These are phyloP conservation scores for Asterophora parasitica DNA, from an alignment of 768 basidiomycete genomes.

Conservation along the genomic window DNA sequence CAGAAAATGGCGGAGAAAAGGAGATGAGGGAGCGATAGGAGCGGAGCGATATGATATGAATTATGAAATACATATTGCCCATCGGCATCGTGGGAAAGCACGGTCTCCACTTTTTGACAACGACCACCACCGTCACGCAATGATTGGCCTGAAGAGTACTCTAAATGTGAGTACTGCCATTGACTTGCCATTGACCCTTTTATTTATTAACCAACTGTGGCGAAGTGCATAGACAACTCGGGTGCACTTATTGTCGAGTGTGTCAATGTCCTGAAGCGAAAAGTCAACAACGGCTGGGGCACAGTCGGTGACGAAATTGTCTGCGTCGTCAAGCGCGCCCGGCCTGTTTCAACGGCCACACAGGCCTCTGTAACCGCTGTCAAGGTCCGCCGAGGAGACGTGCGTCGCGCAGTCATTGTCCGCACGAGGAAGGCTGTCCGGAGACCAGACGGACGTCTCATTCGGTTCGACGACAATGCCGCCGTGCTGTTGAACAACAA, in stretches of 20 bases:
- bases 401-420: slow-evolving; percentile 93
- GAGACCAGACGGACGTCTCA: slow-evolving; percentile 80
- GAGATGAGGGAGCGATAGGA: slow-evolving; percentile 2
- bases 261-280: slow-evolving; percentile 93
- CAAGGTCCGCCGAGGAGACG: slow-evolving; percentile 91
- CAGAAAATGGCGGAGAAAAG: slow-evolving; percentile 4
- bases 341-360: slow-evolving; percentile 67
- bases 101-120: slow-evolving; percentile 7
- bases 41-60: too few species aligned
- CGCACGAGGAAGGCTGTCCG: slow-evolving; percentile 84
- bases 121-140: slow-evolving; percentile 26
- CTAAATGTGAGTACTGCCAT: slow-evolving; percentile 75
- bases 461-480: slow-evolving; percentile 96
- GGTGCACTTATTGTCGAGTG: slow-evolving; percentile 93
- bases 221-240: slow-evolving; percentile 95
- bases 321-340: slow-evolving; percentile 88
- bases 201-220: neutral
- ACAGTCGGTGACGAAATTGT: slow-evolving; percentile 93
- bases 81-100: slow-evolving; percentile 20
- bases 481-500: slow-evolving; percentile 94
- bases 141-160: slow-evolving; percentile 94
- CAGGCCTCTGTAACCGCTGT: slow-evolving; percentile 72
- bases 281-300: slow-evolving; percentile 94
- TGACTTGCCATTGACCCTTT: too few species aligned
- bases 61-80: too few species aligned